Evolutionary conservation across 2,329 filamentous ascomycete species (phyloP), one percentile per base, ranked within the genome.

Genomic region (Alternaria gansuensis): DNA sequence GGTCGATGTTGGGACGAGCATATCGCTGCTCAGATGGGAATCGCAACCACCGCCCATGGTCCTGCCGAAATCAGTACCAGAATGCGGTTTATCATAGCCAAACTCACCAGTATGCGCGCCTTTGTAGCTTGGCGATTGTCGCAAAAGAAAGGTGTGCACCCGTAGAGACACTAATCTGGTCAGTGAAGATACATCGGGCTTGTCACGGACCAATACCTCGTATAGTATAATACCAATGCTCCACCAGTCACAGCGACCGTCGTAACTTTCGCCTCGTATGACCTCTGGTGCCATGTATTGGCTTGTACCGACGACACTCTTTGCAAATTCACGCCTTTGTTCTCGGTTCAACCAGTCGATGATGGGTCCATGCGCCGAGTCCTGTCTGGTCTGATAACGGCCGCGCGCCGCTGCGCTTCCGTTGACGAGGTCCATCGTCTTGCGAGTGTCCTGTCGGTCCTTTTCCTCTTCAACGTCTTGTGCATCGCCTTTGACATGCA

Each of bases 241-340:
- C 94, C 91, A 98, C 92, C 86, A 98, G 78, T 98, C 94, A 78
- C 94, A 98, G 72, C 94, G 85, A 29, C 91, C 94, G 78, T 98
- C 95, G 76, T 98, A 98, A 36, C 84, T 80, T 48, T 92, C 85
- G 28, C 93, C 92, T 65, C 85, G 83, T 57, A 97, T 89, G 17
- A 98, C 91, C 80, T 98, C 95, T 2, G 94, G 94, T 0, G 95
- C 94, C 95, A 97, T 98, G 80, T 98, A 98, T 74, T 97, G 94
- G 75, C 93, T 97, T 2, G 95, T 98, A 2, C 94, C 94, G 10
- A 98, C 94, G 1, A 97, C 88, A 44, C 93, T 97, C 66, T 88
- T 87, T 1, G 94, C 94, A 33, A 92, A 84, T 33, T 86, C 85
- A 37, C 92, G 87, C 66, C 88, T 89, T 50, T 81, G 79, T 5